These are phyloP conservation scores for Termitomyces sp. DNA, from an alignment of 768 basidiomycete genomes.

Conservation along the genomic window DNA sequence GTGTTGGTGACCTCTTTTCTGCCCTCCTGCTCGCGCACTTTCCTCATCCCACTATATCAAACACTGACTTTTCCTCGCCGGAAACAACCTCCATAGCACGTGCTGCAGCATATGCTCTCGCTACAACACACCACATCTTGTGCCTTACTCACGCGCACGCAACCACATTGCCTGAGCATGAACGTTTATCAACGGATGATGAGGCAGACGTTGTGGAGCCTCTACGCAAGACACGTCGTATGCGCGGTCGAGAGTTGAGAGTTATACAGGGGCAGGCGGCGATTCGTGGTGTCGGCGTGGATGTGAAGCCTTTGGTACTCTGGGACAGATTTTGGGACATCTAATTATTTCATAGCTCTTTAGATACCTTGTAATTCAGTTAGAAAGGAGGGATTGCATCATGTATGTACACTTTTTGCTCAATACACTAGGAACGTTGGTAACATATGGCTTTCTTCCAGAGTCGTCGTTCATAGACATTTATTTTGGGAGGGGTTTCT, in stretches of 20 bases:
- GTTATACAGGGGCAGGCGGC: conserved; percentile 77
- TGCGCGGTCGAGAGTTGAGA: conserved; percentile 83
- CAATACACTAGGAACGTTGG: background rate
- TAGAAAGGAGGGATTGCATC: background rate
- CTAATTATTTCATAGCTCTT: background rate
- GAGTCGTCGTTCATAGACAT: background rate
- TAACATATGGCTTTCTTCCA: background rate
- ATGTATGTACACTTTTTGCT: background rate
- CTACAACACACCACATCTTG: conserved; percentile 74
- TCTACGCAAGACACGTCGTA: conserved; percentile 63
- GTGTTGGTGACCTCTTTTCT: conserved; percentile 96
- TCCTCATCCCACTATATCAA: background rate
- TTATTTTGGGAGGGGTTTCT: too few relatives aligned
- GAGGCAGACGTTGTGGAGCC: conserved; percentile 69
- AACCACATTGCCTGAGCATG: conserved; percentile 52
- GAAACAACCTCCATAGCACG: conserved; percentile 26
- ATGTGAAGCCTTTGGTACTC: conserved; percentile 32
- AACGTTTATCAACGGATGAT: conserved; percentile 66
- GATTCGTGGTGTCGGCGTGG: conserved; percentile 44
- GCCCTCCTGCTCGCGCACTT: conserved; percentile 85
- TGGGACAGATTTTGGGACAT: conserved; percentile 46
- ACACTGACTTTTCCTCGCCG: background rate
- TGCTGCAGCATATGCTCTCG: conserved; percentile 67
- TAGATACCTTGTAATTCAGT: background rate
- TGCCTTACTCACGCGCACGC: conserved; percentile 57